Base-by-base conservation (phyloP, 345 rosid species). In the Camelina sativa region DNA sequence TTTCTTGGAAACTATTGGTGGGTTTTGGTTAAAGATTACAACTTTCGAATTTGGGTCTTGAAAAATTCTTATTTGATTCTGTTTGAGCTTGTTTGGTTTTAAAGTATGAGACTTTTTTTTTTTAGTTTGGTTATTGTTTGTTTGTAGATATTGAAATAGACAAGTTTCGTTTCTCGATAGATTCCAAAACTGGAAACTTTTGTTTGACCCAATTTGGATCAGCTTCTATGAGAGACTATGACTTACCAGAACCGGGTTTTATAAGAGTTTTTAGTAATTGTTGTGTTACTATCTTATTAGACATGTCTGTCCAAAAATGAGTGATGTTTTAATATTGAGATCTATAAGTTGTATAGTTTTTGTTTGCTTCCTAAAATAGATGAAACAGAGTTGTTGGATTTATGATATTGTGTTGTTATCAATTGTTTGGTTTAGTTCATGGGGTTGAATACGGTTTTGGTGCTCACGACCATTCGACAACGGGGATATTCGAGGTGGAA, bases 401-500 rank as follows among this genome's bases (percentile, higher is more conserved):
- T 30, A 11, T 51, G 51, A 11, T 47, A 4, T 47, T 46, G 22
- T 66, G 34, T 63, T 54, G 5, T 41, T 30, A 41, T 43, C 8
- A 64, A 23, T 38, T 17, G n/a, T 56, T 55, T 63, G 46, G 46
- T 56, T 67, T 62, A 89, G 99, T 95, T 80, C 97, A 95, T 74
- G 91, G 90, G 4, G 78, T 89, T 41, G 99, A 95, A 68, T 95
- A 90, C 54, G 98, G 97, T 40, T 95, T 89, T 67, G 98, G 99
- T 76, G 99, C 98, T 15, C 97, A 92, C 53, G 97, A 95, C 8
- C 90, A 84, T 77, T 53, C 88, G 6, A 84, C 86, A 0, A 92
- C 97, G 0, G 99, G 99, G 77, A 87, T 95, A 13, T 95, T 95
- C 59, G 96, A 95, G 80, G 99, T 95, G 78, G 99, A 88, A 60